A percentile compares a stretch with the other conserved stretches of the same genome.
phyloP scores from a whole-genome alignment of 768 basidiomycete genomes.

The Tylopilus plumbeoviolaceoides region DNA sequence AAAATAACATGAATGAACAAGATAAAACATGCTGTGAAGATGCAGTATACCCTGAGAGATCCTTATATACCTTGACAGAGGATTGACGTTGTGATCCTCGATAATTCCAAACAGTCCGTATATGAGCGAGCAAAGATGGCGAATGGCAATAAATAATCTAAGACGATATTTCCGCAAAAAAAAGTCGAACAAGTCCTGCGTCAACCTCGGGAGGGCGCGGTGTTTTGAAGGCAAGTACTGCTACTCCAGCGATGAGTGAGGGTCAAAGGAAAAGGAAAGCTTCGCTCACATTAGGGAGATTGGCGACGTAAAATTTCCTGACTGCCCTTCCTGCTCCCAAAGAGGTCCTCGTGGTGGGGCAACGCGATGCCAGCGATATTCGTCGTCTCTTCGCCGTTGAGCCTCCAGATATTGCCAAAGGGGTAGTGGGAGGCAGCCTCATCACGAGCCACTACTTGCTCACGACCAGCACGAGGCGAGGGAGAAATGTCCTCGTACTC shows the following conservation, averaged over 20 bases:
- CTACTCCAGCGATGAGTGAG: neutral
- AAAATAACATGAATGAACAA: conserved; percentile 37
- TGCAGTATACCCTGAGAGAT: conserved; percentile 33
- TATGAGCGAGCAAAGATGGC: conserved; percentile 20
- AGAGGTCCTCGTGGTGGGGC: conserved; percentile 37
- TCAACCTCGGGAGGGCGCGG: neutral
- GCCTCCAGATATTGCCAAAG: conserved; percentile 60
- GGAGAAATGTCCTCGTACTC: conserved; percentile 42
- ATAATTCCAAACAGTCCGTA: conserved; percentile 33
- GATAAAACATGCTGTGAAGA: conserved; percentile 33
- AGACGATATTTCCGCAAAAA: conserved; percentile 18
- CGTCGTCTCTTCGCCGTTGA: conserved; percentile 69
- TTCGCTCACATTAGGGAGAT: conserved; percentile 22
- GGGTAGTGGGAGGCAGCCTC: conserved; percentile 31
- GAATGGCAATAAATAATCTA: conserved; percentile 33
- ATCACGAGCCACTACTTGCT: conserved; percentile 22
- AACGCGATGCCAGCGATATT: conserved; percentile 48
- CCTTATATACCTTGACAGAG: conserved; percentile 26
- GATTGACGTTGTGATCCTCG: conserved; percentile 20
- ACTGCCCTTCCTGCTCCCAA: conserved; percentile 39
- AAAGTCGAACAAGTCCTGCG: conserved; percentile 6
- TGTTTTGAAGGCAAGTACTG: neutral
- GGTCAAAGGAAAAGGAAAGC: neutral
- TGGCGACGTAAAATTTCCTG: conserved; percentile 34
- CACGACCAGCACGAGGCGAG: conserved; percentile 26